Evolutionary conservation across 148 eudicot species (phyloP), one percentile per base, ranked within the genome.

Genomic region (Fallopia convolvulus): DNA sequence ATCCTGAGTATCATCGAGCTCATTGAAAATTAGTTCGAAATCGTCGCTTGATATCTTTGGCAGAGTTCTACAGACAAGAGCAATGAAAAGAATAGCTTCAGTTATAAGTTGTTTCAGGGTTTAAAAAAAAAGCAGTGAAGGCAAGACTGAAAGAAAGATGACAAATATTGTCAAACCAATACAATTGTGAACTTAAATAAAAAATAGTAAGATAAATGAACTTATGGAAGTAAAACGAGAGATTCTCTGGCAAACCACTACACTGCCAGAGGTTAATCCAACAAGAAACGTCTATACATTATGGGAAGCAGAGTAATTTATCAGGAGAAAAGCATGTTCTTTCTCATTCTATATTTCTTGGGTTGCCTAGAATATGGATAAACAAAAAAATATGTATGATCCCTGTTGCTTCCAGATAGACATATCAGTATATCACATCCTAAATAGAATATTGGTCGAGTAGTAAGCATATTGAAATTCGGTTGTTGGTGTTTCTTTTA

Each of bases 1-100:
- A 83, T 96, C 99, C 58, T 76, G 83, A 81, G 86, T 85, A 77
- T 96, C 99, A 85, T 96, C 99, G 85, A 96, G 78, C 85, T 86
- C 99, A 11, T 85, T 77, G 81, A 96, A 96, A 76, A 96, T 96
- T 70, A 84, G 82, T 74, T 81, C 99, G 84, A 89, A 96, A 84
- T 96, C 98, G 70, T 91, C 94, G 56, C 80, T 76, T 55, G 99
- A 96, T 77, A 90, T 93, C 65, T 88, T 88, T 77, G 99, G 99
- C 83, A 96, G 79, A 47, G 99, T 87, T 88, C 99, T 94, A 78
- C 76, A 81, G 9, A 66, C 48, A 75, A 8, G 21, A 36, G 44
- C 11, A 39, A 68, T 68, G 71, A 33, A 65, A 65, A 12, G 40
- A 65, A 65, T 33, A 65, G 40, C 41, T 60, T 52, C 15, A 8